Percentiles rank a stretch among this genome's conserved stretches.
phyloP scores from a whole-genome alignment of 345 rosid species.

The Heritiera fomes region DNA sequence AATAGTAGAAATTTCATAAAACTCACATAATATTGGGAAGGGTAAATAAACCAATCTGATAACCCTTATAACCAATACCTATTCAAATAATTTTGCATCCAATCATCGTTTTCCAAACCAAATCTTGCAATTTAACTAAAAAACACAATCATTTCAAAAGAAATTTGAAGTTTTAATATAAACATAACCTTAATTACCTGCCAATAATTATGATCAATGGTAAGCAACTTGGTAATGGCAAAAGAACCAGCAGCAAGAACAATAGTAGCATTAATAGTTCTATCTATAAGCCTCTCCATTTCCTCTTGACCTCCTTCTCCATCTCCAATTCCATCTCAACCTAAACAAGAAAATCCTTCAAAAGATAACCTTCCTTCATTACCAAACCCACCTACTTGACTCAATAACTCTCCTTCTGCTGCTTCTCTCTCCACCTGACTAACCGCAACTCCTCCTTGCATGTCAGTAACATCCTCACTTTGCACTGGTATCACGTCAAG shows the following conservation, averaged over 20 bases:
- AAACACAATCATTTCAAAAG: neutral
- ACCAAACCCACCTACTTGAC: conserved; percentile 64
- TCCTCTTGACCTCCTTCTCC: conserved; percentile 41
- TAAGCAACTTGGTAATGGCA: conserved; percentile 83
- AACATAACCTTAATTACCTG: conserved; percentile 48
- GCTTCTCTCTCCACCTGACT: conserved; percentile 47
- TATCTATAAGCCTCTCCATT: conserved; percentile 58
- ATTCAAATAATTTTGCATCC: neutral
- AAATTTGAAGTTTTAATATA: neutral
- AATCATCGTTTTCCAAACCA: neutral
- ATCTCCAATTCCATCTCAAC: conserved; percentile 36
- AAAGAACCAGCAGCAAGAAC: conserved; percentile 83
- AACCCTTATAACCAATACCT: neutral
- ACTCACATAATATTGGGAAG: neutral
- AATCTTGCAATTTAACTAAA: too few species aligned
- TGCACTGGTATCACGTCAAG: conserved; percentile 60
- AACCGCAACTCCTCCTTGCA: conserved; percentile 55
- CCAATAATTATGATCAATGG: conserved; percentile 91
- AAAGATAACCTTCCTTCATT: conserved; percentile 66
- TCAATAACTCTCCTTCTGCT: conserved; percentile 41
- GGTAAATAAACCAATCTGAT: neutral
- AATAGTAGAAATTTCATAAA: neutral
- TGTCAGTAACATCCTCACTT: conserved; percentile 55
- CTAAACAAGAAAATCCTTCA: conserved; percentile 69
- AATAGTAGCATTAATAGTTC: conserved; percentile 71